phyloP scores from a whole-genome alignment of 164 flowering plant genomes.

The Umbellularia californica region DNA sequence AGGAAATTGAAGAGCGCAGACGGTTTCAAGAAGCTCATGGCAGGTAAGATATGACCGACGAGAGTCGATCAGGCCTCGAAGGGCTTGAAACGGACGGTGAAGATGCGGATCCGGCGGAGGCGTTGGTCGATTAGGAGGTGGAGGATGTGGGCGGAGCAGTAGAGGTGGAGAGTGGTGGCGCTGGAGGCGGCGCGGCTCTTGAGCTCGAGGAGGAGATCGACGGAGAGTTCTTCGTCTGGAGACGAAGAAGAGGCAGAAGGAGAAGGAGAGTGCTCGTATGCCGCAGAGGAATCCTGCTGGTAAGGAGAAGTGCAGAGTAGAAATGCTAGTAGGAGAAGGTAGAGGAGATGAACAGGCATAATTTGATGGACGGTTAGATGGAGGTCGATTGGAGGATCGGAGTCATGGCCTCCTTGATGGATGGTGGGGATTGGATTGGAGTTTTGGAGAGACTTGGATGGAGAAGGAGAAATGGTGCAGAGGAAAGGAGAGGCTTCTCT shows the following conservation, averaged over 20 bases:
- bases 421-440: neutral
- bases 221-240: neutral
- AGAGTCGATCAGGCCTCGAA: slow-evolving; percentile 15
- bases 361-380: slow-evolving; percentile 4
- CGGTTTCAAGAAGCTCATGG: slow-evolving; percentile 34
- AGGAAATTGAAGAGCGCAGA: slow-evolving; percentile 19
- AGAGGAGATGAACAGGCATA: slow-evolving; percentile 14
- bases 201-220: slow-evolving; percentile 15
- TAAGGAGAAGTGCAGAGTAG: slow-evolving; percentile 13
- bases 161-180: slow-evolving; percentile 1
- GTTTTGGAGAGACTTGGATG: neutral
- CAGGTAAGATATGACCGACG: neutral
- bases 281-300: neutral
- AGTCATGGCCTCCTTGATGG: slow-evolving; percentile 1
- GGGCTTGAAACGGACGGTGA: slow-evolving; percentile 18
- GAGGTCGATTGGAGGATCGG: neutral
- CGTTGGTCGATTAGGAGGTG: slow-evolving; percentile 12
- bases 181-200: slow-evolving; percentile 1
- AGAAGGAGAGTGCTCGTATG: neutral
- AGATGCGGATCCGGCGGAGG: slow-evolving; percentile 16
- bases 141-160: slow-evolving; percentile 5
- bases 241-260: neutral
- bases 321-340: slow-evolving; percentile 6
- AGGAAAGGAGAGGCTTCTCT: neutral
- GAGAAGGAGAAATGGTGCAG: neutral